phyloP scores from a whole-genome alignment of 768 basidiomycete species.

The Gloeostereum incarnatum region DNA sequence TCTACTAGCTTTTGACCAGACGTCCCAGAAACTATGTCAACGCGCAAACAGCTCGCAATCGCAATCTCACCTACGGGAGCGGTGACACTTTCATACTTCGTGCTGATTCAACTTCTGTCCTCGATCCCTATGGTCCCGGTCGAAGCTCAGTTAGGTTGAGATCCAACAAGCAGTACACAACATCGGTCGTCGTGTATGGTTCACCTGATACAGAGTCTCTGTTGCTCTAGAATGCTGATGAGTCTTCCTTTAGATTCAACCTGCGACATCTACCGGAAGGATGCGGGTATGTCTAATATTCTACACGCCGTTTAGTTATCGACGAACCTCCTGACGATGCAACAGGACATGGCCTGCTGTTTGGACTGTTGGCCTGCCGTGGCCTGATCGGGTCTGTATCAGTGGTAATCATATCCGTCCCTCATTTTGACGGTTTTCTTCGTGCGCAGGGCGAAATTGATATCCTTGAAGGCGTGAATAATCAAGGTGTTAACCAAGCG shows the following conservation, averaged over 20 bases:
- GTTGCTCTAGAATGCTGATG: not conserved
- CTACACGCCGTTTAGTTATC: not conserved
- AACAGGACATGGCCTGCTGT: constrained; percentile 37
- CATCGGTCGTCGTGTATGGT: constrained; percentile 25
- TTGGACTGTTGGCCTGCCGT: constrained; percentile 34
- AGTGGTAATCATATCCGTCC: not conserved
- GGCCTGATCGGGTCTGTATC: not conserved
- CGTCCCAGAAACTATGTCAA: constrained; percentile 31
- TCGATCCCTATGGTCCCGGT: constrained; percentile 23
- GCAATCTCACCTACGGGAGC: constrained; percentile 28
- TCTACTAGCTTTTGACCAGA: not conserved
- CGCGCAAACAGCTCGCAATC: constrained; percentile 23
- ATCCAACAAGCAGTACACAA: constrained; percentile 23
- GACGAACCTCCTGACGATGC: not conserved
- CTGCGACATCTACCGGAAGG: constrained; percentile 47
- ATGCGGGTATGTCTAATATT: constrained; percentile 26
- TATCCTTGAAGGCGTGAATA: constrained; percentile 41
- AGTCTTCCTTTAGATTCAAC: constrained; percentile 19
- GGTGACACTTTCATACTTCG: constrained; percentile 27
- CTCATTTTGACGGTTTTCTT: not conserved
- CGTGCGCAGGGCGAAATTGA: constrained; percentile 24
- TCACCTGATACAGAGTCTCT: not conserved
- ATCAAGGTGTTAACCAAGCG: constrained; percentile 24
- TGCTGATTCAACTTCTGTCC: constrained; percentile 23
- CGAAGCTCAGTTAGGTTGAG: constrained; percentile 28